Base-by-base conservation (phyloP, 2,329 filamentous ascomycete genomes). In the Tetracladium maxilliforme region DNA sequence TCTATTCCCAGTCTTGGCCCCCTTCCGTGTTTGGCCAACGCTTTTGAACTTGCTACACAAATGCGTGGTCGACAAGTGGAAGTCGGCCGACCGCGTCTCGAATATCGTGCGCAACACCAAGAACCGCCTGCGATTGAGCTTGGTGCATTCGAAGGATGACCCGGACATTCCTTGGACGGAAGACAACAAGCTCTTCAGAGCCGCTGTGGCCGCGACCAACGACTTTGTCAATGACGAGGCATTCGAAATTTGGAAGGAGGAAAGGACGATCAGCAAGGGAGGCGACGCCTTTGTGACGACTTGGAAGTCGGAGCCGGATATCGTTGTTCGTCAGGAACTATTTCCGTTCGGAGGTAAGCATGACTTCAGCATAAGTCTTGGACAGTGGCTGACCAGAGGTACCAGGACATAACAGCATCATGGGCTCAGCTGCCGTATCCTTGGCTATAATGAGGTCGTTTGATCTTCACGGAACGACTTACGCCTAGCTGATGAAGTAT, bases 101-200 rank as follows among this genome's bases (percentile, higher is more conserved):
- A 67, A 61, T 22, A 51, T 70, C 36, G 62, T 67, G 10, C 51
- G 47, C 20, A 46, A 50, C 34, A 72, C 62, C 21, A 63, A 52
- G 33, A 58, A 32, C 56, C 55, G 40, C 41, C 33, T 90, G 7
- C 62, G 73, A 13, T 52, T 94, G 12, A 72, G 67, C 21, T 54
- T 94, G 21, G 53, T 95, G 4, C 87, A 94, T 40, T 80, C 84
- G 10, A 63, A 65, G 27, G 70, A 93, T 41, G 87, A 95, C 44
- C 55, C 57, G 30, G 82, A 93, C 38, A 93, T 95, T 31, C 73
- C 80, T 0, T 87, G 70, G 53, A 62, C 55, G 2, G 73, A 84
- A 41, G 70, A 72, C 21, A 64, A 75, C 37, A 59, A 56, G 35
- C 49, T 81, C 2, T 82, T 80, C 42, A 53, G 53, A 16, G 59